phyloP scores from a whole-genome alignment of 345 rosid species.

The Erodium maritimum region DNA sequence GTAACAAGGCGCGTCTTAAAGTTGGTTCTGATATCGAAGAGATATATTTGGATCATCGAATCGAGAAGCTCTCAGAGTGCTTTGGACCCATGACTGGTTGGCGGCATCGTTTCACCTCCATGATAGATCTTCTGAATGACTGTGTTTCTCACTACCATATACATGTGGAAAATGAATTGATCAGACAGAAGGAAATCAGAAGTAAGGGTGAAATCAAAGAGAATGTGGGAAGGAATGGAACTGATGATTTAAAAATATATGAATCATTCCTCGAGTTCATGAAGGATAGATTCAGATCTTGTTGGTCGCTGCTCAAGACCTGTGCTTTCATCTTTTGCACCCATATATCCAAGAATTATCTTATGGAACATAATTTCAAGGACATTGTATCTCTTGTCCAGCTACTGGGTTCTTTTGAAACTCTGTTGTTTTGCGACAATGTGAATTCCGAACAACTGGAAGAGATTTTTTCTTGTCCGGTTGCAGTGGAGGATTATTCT shows the following conservation, averaged over 20 bases:
- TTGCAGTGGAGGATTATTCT: background rate
- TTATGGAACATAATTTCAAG: constrained; percentile 12
- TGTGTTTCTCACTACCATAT: constrained; percentile 14
- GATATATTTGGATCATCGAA: constrained; percentile 34
- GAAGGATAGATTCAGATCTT: constrained; percentile 9
- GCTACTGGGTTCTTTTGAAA: constrained; percentile 16
- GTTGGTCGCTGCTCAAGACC: constrained; percentile 7
- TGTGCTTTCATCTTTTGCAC: constrained; percentile 17
- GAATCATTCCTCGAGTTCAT: constrained; percentile 19
- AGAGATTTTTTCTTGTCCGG: constrained; percentile 13
- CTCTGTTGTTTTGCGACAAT: constrained; percentile 6
- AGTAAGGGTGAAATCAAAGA: constrained; percentile 6
- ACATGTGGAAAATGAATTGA: constrained; percentile 16
- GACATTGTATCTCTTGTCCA: constrained; percentile 6
- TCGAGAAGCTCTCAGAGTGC: constrained; percentile 18
- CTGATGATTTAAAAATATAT: background rate
- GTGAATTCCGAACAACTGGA: constrained; percentile 16
- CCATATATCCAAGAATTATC: constrained; percentile 17
- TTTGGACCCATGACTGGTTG: constrained; percentile 16
- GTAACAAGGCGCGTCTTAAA: constrained; percentile 28
- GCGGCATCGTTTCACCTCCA: constrained; percentile 12
- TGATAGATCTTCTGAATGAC: constrained; percentile 18
- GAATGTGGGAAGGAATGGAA: background rate
- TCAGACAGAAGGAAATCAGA: constrained; percentile 1
- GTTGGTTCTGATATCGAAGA: constrained; percentile 17